phyloP scores from a whole-genome alignment of 768 basidiomycete genomes.

The Suillus cothurnatus region DNA sequence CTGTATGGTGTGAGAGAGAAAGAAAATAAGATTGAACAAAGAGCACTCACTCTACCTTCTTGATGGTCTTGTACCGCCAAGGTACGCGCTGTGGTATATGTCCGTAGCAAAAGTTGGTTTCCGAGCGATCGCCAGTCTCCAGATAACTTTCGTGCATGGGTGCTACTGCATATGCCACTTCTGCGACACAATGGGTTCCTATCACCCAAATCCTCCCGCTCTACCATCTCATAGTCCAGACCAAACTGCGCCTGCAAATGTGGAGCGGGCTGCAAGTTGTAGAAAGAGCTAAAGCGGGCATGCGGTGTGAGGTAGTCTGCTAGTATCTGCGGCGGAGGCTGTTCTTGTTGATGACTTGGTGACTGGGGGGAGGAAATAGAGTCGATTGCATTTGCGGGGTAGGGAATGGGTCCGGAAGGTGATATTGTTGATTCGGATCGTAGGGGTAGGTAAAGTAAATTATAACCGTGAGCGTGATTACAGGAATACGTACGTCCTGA shows the following conservation, averaged over 20 bases:
- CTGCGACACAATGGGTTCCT: conserved; percentile 64
- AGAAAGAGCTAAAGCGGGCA: no score
- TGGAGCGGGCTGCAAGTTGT: conserved; percentile 23
- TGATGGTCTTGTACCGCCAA: conserved; percentile 89
- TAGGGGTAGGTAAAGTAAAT: no score
- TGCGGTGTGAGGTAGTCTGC: no score
- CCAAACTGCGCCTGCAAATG: conserved; percentile 26
- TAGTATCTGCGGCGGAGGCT: no score
- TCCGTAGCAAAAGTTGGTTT: conserved; percentile 82
- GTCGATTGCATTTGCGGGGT: no score
- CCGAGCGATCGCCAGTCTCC: conserved; percentile 35
- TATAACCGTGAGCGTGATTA: no score
- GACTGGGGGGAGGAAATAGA: no score
- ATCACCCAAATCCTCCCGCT: conserved; percentile 56
- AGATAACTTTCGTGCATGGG: conserved; percentile 45
- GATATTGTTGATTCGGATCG: no score
- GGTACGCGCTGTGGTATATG: conserved; percentile 90
- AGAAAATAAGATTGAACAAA: neutral
- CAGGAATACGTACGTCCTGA: no score
- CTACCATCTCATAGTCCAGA: conserved; percentile 39
- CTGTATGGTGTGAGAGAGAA: conserved; percentile 32
- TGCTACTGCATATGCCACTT: conserved; percentile 27
- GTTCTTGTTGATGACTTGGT: no score
- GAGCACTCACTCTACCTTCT: conserved; percentile 75
- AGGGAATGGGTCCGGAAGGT: no score